Evolutionary conservation across 2,329 filamentous ascomycete genomes (phyloP).

Genomic region (Diplocarpon rosae): DNA sequence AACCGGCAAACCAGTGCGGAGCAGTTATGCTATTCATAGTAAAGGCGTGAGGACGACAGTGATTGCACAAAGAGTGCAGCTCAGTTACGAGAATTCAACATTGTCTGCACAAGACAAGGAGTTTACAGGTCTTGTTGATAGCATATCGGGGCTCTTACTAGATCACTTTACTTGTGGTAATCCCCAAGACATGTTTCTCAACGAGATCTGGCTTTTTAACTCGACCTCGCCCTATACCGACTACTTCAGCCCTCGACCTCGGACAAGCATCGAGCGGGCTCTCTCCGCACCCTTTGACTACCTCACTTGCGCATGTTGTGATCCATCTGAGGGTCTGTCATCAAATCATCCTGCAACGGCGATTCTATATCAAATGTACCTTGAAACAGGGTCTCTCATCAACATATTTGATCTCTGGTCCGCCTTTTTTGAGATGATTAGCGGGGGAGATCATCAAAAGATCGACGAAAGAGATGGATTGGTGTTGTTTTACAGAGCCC

Average conservation of each 20-base stretch:
- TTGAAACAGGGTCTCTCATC: constrained; percentile 65
- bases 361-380: constrained; percentile 67
- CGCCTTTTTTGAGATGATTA: constrained; percentile 57
- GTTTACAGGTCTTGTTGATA: constrained; percentile 56
- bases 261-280: constrained; percentile 59
- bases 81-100: constrained; percentile 62
- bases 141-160: constrained; percentile 39
- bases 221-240: constrained; percentile 57
- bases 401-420: constrained; percentile 73
- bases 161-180: constrained; percentile 32
- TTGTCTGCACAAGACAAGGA: constrained; percentile 60
- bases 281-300: constrained; percentile 67
- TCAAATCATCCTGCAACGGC: constrained; percentile 58
- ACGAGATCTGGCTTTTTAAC: constrained; percentile 70
- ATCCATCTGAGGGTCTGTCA: constrained; percentile 37
- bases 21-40: constrained; percentile 62
- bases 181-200: constrained; percentile 42
- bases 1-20: constrained; percentile 47
- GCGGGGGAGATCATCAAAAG: constrained; percentile 26
- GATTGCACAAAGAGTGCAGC: constrained; percentile 69
- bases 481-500: constrained; percentile 71
- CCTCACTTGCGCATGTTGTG: constrained; percentile 61
- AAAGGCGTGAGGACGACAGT: constrained; percentile 66
- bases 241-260: constrained; percentile 65
- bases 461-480: constrained; percentile 46